These are phyloP conservation scores for Suillus subaureus DNA, from an alignment of 768 basidiomycete species.

Conservation along the genomic window DNA sequence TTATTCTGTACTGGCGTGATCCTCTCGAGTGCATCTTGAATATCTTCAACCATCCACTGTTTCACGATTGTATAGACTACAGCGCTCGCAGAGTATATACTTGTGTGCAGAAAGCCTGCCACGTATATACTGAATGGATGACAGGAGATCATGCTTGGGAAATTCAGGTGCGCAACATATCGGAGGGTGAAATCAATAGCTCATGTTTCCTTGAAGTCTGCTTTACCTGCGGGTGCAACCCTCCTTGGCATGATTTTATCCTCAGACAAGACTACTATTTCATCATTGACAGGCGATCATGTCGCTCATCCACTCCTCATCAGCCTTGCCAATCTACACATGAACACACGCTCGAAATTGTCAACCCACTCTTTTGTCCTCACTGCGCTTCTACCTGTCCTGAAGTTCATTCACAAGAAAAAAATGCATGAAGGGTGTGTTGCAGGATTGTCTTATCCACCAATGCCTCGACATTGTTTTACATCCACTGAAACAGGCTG, in stretches of 20 bases:
- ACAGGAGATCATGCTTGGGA: slow-evolving; percentile 27
- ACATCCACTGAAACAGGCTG: background rate
- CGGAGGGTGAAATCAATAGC: too few relatives aligned
- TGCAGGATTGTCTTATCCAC: too few relatives aligned
- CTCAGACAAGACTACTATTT: slow-evolving; percentile 20
- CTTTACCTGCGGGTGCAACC: slow-evolving; percentile 28
- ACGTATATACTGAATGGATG: slow-evolving; percentile 25
- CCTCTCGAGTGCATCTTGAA: too few relatives aligned
- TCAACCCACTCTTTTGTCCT: too few relatives aligned
- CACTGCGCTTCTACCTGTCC: too few relatives aligned
- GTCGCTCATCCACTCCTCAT: slow-evolving; percentile 19
- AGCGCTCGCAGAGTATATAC: too few relatives aligned
- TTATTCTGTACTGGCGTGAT: too few relatives aligned
- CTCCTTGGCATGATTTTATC: slow-evolving; percentile 25
- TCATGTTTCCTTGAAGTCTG: slow-evolving; percentile 9
- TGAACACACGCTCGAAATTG: slow-evolving; percentile 11
- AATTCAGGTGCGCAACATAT: slow-evolving; percentile 21
- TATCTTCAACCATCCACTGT: too few relatives aligned
- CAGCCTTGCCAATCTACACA: slow-evolving; percentile 18
- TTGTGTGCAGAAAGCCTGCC: slow-evolving; percentile 8
- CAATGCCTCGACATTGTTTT: too few relatives aligned
- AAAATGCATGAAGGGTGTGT: too few relatives aligned
- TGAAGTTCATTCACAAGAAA: too few relatives aligned
- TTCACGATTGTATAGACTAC: too few relatives aligned
- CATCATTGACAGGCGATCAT: slow-evolving; percentile 14